Base-by-base conservation (phyloP, 2,329 filamentous ascomycete genomes). In the Chalara sp. region DNA sequence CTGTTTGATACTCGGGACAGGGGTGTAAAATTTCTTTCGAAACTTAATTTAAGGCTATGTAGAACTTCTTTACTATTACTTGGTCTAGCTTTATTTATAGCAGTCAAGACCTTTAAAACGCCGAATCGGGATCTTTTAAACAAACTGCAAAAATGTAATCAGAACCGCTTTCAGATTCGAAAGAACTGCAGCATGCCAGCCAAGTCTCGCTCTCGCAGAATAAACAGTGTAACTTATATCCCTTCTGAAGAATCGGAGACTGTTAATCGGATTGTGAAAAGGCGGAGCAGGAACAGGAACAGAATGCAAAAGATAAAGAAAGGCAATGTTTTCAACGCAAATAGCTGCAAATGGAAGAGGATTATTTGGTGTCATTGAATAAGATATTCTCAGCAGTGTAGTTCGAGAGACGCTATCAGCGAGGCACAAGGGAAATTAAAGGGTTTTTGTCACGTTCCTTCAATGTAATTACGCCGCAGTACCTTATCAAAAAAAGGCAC, bases 251-350 rank as follows among this genome's bases (percentile, higher is more conserved):
- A 50, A 47, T 39, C 35, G 37, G 47, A 46, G 33, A 47, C 32
- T 28, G 32, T 47, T 42, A 39, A 47, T 47, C 32, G 51, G 44
- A 53, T 49, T 53, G 45, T 28, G 47, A 53, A 47, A 50, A 35
- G 47, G 51, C 33, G 39, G 51, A 41, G n/a, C 47, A 50, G 51
- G 51, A 32, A 53, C 47, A 50, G 51, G 51, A 32, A 53, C 47
- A 32, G 47, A 53, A 50, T 53, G 51, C 44, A 51, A 45, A 48
- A 53, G 51, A 51, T 50, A 44, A 40, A 53, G 46, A 21, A 53
- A 44, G 40, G 48, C 51, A 48, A 53, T 53, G 44, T 51, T 50
- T 41, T 53, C 51, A 41, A 21, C 21, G 21, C 21, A 48, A 40
- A 32, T 53, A 30, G 46, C 48, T 48, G 48, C 40, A 48, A 31